These are phyloP conservation scores for Oxyria digyna DNA, from an alignment of 148 eudicot species.

Conservation along the genomic window DNA sequence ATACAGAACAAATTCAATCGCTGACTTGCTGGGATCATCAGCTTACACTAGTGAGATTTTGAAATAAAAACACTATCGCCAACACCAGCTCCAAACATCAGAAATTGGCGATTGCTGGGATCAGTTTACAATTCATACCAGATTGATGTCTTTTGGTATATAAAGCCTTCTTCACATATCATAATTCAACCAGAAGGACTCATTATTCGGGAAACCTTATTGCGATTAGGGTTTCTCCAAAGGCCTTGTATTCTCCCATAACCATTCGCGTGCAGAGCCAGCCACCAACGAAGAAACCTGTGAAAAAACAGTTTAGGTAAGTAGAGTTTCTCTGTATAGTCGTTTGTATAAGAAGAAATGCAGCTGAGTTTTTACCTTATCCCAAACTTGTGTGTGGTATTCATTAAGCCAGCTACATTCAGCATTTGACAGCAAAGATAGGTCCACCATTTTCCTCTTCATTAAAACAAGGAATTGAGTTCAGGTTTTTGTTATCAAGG, in stretches of 20 bases:
- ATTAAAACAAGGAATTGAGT: conserved; percentile 9
- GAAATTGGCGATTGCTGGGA: background rate
- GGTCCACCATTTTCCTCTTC: conserved; percentile 68
- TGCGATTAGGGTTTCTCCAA: conserved; percentile 19
- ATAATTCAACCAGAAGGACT: background rate
- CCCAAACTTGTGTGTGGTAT: conserved; percentile 90
- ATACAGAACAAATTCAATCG: background rate
- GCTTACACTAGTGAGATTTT: background rate
- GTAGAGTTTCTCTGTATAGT: background rate
- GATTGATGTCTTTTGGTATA: background rate
- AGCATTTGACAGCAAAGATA: conserved; percentile 45
- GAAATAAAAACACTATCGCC: too few species aligned
- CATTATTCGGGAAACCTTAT: background rate
- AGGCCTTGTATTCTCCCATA: conserved; percentile 77
- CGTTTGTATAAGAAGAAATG: background rate
- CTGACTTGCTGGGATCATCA: background rate
- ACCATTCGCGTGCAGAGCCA: conserved; percentile 72
- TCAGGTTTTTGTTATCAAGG: background rate
- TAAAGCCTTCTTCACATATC: background rate
- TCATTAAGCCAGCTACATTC: conserved; percentile 85
- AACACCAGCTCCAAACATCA: background rate
- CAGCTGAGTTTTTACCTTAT: conserved; percentile 39
- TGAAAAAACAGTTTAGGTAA: background rate
- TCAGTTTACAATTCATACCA: background rate
- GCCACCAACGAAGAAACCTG: conserved; percentile 79